phyloP scores from a whole-genome alignment of 345 rosid genomes.

The Iberis pinnata region DNA sequence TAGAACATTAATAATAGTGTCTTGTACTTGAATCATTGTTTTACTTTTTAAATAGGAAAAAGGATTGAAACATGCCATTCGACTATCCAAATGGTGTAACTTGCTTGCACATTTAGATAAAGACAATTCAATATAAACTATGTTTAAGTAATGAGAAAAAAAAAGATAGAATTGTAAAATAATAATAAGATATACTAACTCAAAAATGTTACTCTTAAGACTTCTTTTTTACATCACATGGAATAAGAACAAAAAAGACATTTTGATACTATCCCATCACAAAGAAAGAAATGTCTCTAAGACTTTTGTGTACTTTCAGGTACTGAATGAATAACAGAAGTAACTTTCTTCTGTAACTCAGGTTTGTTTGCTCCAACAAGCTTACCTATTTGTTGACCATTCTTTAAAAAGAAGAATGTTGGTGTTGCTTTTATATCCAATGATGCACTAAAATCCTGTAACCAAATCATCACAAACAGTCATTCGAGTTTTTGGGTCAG shows the following conservation, averaged over 20 bases:
- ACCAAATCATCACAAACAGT: neutral
- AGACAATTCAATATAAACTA: too few species aligned
- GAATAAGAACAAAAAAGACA: neutral
- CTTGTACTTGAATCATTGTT: too few species aligned
- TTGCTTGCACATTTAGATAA: too few species aligned
- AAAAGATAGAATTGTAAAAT: too few species aligned
- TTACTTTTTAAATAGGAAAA: too few species aligned
- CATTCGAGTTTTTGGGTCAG: too few species aligned
- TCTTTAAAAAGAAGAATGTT: slow-evolving; percentile 79
- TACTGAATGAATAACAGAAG: slow-evolving; percentile 40
- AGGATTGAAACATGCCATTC: too few species aligned
- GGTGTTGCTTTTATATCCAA: slow-evolving; percentile 93
- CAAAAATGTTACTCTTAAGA: slow-evolving; percentile 2
- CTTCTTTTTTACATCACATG: neutral
- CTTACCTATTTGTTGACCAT: slow-evolving; percentile 69
- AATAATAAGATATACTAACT: too few species aligned
- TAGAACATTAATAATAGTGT: too few species aligned
- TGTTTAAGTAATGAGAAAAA: too few species aligned
- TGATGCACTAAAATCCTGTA: slow-evolving; percentile 76
- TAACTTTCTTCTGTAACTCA: slow-evolving; percentile 65
- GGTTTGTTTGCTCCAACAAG: slow-evolving; percentile 87
- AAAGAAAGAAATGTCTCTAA: neutral
- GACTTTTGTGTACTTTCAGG: slow-evolving; percentile 19
- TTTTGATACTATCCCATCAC: neutral
- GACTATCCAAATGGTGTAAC: too few species aligned